phyloP scores from a whole-genome alignment of 2,329 filamentous ascomycete species.

The Didymella lethalis region DNA sequence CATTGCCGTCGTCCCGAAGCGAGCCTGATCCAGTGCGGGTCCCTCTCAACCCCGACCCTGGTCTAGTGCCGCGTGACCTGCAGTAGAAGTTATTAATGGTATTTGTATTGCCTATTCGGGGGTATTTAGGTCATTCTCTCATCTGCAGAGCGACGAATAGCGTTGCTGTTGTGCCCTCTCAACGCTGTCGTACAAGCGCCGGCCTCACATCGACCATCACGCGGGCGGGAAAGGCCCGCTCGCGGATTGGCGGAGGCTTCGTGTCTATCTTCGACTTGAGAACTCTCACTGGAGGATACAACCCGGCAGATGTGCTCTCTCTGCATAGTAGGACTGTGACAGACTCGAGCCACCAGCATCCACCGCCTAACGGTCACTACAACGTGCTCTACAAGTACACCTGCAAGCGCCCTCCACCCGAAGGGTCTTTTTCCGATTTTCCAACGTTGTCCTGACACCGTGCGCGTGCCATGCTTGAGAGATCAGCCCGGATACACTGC shows the following conservation, averaged over 20 bases:
- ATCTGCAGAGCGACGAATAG: constrained; percentile 41
- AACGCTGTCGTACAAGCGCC: constrained; percentile 47
- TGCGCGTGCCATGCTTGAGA: constrained; percentile 45
- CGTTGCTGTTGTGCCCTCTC: constrained; percentile 36
- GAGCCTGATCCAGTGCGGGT: constrained; percentile 27
- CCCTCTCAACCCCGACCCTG: constrained; percentile 17
- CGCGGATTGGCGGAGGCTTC: constrained; percentile 42
- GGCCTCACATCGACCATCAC: constrained; percentile 35
- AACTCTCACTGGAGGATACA: constrained; percentile 39
- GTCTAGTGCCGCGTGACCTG: constrained; percentile 23
- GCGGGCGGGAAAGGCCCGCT: constrained; percentile 38
- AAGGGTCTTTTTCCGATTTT: constrained; percentile 50
- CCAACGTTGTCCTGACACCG: constrained; percentile 41
- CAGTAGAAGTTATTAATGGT: constrained; percentile 45
- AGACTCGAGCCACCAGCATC: constrained; percentile 44
- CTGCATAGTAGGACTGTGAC: constrained; percentile 43
- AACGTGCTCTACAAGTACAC: constrained; percentile 54
- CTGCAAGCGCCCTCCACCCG: constrained; percentile 53
- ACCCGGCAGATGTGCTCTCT: constrained; percentile 43
- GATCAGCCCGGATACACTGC: constrained; percentile 30
- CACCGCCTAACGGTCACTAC: constrained; percentile 40
- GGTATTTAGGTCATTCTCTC: constrained; percentile 32
- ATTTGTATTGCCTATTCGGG: constrained; percentile 34
- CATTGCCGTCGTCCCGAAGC: constrained; percentile 36
- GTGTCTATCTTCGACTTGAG: constrained; percentile 32